These are phyloP conservation scores for Tylopilus sp. DNA, from an alignment of 768 basidiomycete genomes.

Conservation along the genomic window DNA sequence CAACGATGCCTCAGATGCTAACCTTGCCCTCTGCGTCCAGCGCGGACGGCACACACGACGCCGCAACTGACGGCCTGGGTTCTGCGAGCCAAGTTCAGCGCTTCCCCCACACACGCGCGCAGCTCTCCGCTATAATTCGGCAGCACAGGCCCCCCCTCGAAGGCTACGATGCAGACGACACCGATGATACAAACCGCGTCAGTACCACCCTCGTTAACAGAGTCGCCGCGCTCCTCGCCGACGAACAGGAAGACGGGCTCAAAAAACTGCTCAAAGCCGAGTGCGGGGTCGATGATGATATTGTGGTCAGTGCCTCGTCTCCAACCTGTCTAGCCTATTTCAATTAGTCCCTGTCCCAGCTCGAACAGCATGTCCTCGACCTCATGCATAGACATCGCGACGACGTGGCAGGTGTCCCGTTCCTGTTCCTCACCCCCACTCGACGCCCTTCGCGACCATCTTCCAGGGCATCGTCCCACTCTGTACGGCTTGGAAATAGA, in stretches of 20 bases:
- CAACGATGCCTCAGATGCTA: constrained; percentile 25
- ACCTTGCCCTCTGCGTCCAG: constrained; percentile 16
- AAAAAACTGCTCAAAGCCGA: constrained; percentile 69
- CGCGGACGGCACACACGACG: constrained; percentile 18
- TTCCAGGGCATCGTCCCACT: constrained; percentile 72
- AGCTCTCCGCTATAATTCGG: constrained; percentile 69
- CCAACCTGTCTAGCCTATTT: constrained; percentile 16
- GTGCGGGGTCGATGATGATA: constrained; percentile 66
- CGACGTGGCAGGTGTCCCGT: constrained; percentile 78
- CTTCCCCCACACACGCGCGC: constrained; percentile 82
- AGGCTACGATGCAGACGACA: constrained; percentile 56
- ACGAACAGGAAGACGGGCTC: constrained; percentile 86
- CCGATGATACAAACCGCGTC: constrained; percentile 51
- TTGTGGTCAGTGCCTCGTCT: constrained; percentile 46
- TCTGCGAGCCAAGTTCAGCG: constrained; percentile 32
- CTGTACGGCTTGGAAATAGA: constrained; percentile 55
- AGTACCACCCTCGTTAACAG: constrained; percentile 60
- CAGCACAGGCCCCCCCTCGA: constrained; percentile 61
- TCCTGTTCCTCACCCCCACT: constrained; percentile 77
- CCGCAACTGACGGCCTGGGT: constrained; percentile 14
- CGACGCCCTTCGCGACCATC: constrained; percentile 79
- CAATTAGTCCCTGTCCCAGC: constrained; percentile 36
- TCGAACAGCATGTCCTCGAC: constrained; percentile 88
- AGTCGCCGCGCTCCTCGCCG: constrained; percentile 68
- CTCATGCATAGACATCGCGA: constrained; percentile 95